Conservation (phyloP, 2,329 filamentous ascomycete genomes). For the Phialophora chinensis region DNA sequence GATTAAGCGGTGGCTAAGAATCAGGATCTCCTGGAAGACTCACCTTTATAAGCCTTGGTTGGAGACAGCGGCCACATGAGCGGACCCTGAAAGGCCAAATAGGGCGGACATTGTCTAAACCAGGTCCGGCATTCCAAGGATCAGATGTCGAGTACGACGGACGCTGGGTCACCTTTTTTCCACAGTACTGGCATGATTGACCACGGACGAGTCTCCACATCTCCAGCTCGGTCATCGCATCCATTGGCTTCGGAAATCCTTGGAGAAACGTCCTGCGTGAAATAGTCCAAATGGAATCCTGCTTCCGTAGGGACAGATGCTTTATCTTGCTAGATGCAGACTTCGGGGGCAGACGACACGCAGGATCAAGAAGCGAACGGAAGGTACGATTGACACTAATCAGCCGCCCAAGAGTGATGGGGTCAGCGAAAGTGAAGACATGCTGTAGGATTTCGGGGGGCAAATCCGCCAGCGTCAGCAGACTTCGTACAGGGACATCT, state of each 20-base stretch:
- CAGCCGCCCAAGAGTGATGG: conserved; percentile 67
- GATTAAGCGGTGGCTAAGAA: conserved; percentile 38
- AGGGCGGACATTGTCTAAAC: conserved; percentile 63
- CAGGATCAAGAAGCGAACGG: conserved; percentile 63
- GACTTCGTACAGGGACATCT: neutral
- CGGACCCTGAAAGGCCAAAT: conserved; percentile 75
- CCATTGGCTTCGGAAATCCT: conserved; percentile 71
- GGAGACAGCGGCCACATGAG: conserved; percentile 70
- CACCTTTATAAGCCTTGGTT: conserved; percentile 69
- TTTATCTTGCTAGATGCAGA: conserved; percentile 44
- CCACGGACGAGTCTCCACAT: conserved; percentile 77
- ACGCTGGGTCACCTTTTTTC: conserved; percentile 44
- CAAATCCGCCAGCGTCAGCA: conserved; percentile 23
- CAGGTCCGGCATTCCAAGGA: conserved; percentile 67
- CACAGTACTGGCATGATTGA: conserved; percentile 71
- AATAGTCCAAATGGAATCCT: conserved; percentile 72
- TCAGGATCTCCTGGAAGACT: conserved; percentile 36
- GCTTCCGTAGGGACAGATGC: conserved; percentile 52
- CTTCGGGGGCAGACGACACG: conserved; percentile 45
- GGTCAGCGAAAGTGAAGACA: conserved; percentile 70
- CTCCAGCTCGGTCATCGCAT: conserved; percentile 69
- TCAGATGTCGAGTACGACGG: conserved; percentile 40
- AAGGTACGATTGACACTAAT: conserved; percentile 72
- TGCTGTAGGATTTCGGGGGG: conserved; percentile 68
- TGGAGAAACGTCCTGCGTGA: conserved; percentile 71